Conservation (phyloP, 306 rosid species). For the Sphenostylis stenocarpa region DNA sequence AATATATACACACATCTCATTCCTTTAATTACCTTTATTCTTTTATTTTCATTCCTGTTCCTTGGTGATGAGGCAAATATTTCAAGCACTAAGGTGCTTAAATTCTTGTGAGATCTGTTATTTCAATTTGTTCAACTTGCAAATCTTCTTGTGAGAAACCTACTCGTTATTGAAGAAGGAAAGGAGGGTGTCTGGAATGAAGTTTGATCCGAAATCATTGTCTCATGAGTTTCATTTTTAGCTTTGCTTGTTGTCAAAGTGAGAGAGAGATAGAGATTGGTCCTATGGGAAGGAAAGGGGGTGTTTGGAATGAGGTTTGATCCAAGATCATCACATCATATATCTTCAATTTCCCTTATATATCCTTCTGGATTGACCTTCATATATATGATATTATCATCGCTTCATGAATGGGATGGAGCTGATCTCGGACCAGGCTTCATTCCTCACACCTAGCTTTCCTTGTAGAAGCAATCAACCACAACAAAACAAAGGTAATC, state of each 20-base stretch:
- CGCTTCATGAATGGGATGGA: conserved; percentile 19
- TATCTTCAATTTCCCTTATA: background rate
- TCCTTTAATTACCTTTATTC: background rate
- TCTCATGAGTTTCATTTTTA: background rate
- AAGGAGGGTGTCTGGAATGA: conserved; percentile 60
- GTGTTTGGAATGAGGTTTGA: conserved; percentile 63
- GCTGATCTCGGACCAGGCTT: conserved; percentile 92
- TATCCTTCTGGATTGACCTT: background rate
- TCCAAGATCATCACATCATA: conserved; percentile 49
- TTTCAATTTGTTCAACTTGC: background rate
- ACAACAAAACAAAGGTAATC: conserved; percentile 30
- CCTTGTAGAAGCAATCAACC: conserved; percentile 29
- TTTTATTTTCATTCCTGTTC: background rate
- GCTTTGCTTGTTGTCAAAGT: conserved; percentile 10
- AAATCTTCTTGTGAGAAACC: conserved; percentile 16
- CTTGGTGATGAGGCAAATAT: background rate
- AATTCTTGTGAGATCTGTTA: background rate
- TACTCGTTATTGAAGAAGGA: conserved; percentile 31
- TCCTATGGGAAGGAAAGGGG: conserved; percentile 32
- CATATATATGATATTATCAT: background rate
- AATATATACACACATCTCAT: background rate
- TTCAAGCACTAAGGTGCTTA: conserved; percentile 1
- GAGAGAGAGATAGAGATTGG: conserved; percentile 19
- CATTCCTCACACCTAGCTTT: conserved; percentile 74
- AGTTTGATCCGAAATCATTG: conserved; percentile 64